These are phyloP conservation scores for Botrytis hyacinthi DNA, from an alignment of 2,329 filamentous ascomycete genomes.

Conservation along the genomic window DNA sequence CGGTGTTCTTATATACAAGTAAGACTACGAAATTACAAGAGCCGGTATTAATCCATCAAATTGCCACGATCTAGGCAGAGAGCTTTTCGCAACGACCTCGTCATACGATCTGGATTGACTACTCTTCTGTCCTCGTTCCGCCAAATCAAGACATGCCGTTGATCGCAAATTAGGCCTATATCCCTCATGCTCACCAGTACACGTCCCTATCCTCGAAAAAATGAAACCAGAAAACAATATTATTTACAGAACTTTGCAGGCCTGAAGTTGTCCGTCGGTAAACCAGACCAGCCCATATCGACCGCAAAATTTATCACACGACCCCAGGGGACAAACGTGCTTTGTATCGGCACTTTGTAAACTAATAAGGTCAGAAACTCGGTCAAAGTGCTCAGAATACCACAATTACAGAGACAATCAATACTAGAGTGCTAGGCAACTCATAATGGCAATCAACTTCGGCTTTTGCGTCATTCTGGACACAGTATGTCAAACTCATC, in stretches of 20 bases:
- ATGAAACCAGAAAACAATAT: not conserved
- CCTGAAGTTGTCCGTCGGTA: not conserved
- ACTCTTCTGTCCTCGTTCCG: no score
- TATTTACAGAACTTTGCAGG: not conserved
- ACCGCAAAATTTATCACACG: not conserved
- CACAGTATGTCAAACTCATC: not conserved
- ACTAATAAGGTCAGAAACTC: not conserved
- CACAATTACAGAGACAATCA: not conserved
- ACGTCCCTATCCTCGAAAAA: no score
- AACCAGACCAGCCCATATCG: not conserved
- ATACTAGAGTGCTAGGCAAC: not conserved
- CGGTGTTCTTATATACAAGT: not conserved
- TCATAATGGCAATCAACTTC: not conserved
- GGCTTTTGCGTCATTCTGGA: not conserved
- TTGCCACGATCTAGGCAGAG: no score
- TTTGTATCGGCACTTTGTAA: no score
- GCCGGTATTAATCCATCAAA: not conserved
- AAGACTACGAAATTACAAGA: not conserved
- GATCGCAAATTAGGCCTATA: not conserved
- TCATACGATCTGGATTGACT: not conserved
- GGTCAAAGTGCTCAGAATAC: not conserved
- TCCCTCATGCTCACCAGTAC: no score
- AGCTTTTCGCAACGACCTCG: not conserved
- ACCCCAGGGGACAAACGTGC: not conserved
- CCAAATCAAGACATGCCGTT: no score